phyloP scores from a whole-genome alignment of 139 green algal genomes.

The Picocystis salinarum region DNA sequence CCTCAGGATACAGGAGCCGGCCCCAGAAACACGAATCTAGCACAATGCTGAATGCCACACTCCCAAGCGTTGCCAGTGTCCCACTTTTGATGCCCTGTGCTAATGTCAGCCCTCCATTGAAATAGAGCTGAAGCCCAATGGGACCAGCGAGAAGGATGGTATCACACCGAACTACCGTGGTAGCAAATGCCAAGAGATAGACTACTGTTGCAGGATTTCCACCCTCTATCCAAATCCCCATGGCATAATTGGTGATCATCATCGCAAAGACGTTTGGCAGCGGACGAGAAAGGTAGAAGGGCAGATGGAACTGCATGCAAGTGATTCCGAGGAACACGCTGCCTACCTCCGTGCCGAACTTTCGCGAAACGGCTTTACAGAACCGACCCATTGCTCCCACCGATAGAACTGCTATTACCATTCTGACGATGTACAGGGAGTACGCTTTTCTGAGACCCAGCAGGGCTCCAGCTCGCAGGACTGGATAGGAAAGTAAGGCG shows the following conservation, averaged over 20 bases:
- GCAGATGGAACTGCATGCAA: conserved; percentile 59
- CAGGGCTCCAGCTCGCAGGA: background rate
- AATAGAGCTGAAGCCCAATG: conserved; percentile 41
- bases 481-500: background rate
- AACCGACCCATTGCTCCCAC: conserved; percentile 1
- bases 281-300: conserved; percentile 48
- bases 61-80: conserved; percentile 4
- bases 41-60: conserved; percentile 20
- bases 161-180: conserved; percentile 6
- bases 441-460: too few species aligned
- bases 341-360: background rate
- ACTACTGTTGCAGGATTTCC: conserved; percentile 6
- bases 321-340: conserved; percentile 19
- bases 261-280: conserved; percentile 66
- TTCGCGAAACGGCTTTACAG: too few species aligned
- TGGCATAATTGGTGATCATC: conserved; percentile 20
- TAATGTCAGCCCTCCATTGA: conserved; percentile 10
- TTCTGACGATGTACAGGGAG: background rate
- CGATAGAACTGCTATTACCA: background rate
- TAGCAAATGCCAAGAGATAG: conserved; percentile 19
- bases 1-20: conserved; percentile 57
- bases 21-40: conserved; percentile 54
- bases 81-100: conserved; percentile 1
- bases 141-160: conserved; percentile 30
- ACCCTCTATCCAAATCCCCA: conserved; percentile 14